Evolutionary conservation across 1,284 basidiomycete species (phyloP), one percentile per base, ranked within the genome.

Genomic region (Ustilago nuda): DNA sequence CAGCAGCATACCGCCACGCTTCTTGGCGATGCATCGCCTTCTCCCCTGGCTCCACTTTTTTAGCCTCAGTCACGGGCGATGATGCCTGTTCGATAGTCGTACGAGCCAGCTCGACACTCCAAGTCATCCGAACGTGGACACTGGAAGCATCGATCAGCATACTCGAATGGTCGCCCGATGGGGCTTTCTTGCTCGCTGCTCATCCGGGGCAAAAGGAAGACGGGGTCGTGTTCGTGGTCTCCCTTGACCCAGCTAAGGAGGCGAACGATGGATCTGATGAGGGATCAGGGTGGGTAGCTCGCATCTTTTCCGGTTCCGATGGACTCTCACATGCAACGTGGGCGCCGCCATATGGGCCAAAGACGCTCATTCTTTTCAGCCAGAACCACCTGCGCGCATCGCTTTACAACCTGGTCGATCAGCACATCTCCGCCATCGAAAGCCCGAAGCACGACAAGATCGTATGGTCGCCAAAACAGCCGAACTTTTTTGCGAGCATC

Each of bases 11-110:
- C 35, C 48, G 62, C 30, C 80, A 83, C 61, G 75, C 79, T n/a
- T 71, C 75, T 19, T 60, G 64, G 59, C 72, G 73, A 27, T 78
- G 77, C 61, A 60, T 83, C 53, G 45, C 65, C 59, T 83, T 79
- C 54, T 83, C 82, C n/a, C 82, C 82, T 2, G 80, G 80, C 27
- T 83, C 82, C 2, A 83, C 80, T 37, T 83, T 83, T 56, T 50
- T 83, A 13, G 81, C 80, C 30, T 83, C 76, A 9, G 66, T 82
- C 1, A 72, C 64, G 3, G 80, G 77, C 15, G 63, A 68, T 9
- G 66, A 64, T 13, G 56, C 60, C 7, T 50, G 61, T 51, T 66
- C 74, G 3, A 61, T 82, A 19, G 61, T 78, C 0, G 76, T 83
- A 11, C 54, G 82, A 12, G 77, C 79, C 39, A 73, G 76, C 54